Percentiles rank a stretch among this genome's conserved stretches.
Evolutionary conservation across 176 grass and related monocot genomes (phyloP).

Genomic region (Aegilops umbellulata): DNA sequence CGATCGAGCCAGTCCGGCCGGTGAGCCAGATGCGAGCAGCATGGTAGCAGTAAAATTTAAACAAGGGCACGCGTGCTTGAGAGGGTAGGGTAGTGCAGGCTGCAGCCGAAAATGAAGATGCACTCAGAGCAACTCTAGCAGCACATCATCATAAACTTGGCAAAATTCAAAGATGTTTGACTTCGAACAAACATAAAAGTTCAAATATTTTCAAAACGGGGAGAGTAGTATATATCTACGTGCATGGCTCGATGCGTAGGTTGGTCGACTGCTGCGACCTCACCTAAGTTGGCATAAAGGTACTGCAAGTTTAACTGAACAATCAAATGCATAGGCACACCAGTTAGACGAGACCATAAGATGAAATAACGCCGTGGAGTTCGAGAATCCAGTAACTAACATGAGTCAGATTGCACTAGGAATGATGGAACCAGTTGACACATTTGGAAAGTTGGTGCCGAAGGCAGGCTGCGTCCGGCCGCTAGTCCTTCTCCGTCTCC

Average conservation of each 20-base stretch:
- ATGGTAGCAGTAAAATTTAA: no score
- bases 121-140: no score
- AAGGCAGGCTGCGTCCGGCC: not conserved
- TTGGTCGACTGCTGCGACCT: not conserved
- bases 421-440: not conserved
- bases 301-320: not conserved
- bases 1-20: no score
- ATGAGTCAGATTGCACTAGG: not conserved
- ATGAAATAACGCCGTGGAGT: no score
- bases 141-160: no score
- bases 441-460: not conserved
- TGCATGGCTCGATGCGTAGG: not conserved
- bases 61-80: no score
- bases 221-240: not conserved
- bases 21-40: no score
- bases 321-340: not conserved
- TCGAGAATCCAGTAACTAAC: not conserved
- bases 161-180: no score
- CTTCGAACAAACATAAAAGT: no score
- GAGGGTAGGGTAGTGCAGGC: no score
- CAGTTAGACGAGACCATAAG: not conserved
- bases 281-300: not conserved
- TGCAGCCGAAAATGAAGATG: no score
- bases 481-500: not conserved
- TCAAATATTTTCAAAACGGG: no score